Percentiles rank a stretch among this genome's conserved stretches.
Conservation (phyloP, 148 eudicot genomes). For the Fallopia convolvulus region DNA sequence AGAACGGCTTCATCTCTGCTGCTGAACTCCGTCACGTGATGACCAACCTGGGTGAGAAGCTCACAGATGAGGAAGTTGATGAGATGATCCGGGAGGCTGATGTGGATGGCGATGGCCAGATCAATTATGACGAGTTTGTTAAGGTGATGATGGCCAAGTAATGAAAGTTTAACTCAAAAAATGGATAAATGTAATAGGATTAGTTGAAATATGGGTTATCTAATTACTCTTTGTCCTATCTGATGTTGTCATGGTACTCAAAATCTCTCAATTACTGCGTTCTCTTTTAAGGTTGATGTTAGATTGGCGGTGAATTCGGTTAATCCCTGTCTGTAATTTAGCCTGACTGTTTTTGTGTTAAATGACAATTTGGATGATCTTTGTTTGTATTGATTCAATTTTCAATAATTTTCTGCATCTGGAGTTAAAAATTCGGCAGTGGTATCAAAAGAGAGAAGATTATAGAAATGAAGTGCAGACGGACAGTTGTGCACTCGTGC, state of each 20-base stretch:
- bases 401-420: too few species aligned
- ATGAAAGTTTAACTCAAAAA: conserved; percentile 2
- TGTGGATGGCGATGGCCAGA: conserved; percentile 77
- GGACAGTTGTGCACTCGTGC: too few species aligned
- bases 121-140: conserved; percentile 75
- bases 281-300: not conserved
- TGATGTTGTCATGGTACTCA: not conserved
- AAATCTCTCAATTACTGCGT: not conserved
- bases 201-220: not conserved
- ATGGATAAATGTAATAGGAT: not conserved
- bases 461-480: too few species aligned
- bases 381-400: not conserved
- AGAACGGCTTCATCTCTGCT: conserved; percentile 75
- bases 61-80: conserved; percentile 74
- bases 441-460: too few species aligned
- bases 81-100: conserved; percentile 83
- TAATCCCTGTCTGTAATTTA: not conserved
- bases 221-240: not conserved
- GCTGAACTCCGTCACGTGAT: conserved; percentile 80
- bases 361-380: not conserved
- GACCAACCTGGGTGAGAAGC: conserved; percentile 80
- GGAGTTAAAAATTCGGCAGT: too few species aligned
- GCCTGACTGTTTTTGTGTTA: not conserved
- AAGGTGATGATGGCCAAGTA: conserved; percentile 71
- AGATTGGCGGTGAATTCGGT: not conserved